Evolutionary conservation across 495 filamentous ascomycete genomes (phyloP), one percentile per base, ranked within the genome.

Genomic region (Penicilliopsis zonata): DNA sequence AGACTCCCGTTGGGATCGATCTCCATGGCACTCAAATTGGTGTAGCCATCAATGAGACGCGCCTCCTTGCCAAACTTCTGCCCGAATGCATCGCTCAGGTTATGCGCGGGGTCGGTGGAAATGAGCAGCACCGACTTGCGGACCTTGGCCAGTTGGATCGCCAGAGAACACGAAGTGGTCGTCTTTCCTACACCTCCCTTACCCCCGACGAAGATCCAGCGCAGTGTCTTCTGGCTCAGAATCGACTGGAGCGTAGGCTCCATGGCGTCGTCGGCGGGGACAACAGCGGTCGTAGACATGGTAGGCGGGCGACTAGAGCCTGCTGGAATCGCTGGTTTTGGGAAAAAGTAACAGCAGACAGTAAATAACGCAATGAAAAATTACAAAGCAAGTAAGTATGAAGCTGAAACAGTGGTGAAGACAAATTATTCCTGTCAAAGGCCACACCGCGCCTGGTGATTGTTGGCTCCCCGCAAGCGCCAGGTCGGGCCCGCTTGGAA

Each of bases 151-250:
- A 99, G 79, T 56, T 99, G 90, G 50, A 96, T 96, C 33, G 90
- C 90, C 30, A 99, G 78, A 24, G 86, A 92, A 63, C 92, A 99
- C 2, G 87, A 95, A 0, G 92, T 96, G 10, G 92, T 99, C 9
- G 90, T 99, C 68, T 99, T 99, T 49, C 90, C 90, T n/a, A 99
- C 90, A 47, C 90, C 90, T 43, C 90, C 90, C 69, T 99, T 99
- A 34, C 90, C 90, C 46, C 90, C 90, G 30, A 96, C 92, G 49
- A 99, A 99, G 56, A 99, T 93, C 92, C 92, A 99, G 41, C 90
- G 86, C 30, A 99, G 77, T 13, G 84, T 78, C 47, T 81, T 82
- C 54, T 99, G 90, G 63, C 86, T 82, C 47, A 96, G 70, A 46
- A 99, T 85, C 27, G 82, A 81, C 70, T 94, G 82, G 50, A 99